These are phyloP conservation scores for Musa schizocarpa DNA, from an alignment of 176 grass and related monocot genomes.

Conservation along the genomic window DNA sequence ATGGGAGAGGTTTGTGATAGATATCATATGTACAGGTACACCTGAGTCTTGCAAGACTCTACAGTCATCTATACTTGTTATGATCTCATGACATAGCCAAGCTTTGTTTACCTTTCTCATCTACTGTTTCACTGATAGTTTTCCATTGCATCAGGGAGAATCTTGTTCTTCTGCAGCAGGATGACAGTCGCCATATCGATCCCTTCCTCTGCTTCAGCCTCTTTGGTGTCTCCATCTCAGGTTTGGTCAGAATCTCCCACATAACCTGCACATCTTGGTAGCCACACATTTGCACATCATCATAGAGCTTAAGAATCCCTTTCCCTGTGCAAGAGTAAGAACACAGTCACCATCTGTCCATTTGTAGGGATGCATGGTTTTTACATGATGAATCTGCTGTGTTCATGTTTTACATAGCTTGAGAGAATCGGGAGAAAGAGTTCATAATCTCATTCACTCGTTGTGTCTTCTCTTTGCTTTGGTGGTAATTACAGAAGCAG, in stretches of 20 bases:
- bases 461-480: not conserved
- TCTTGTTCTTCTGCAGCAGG: constrained; percentile 30
- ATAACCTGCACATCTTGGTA: constrained; percentile 92
- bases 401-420: not conserved
- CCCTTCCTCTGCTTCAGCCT: constrained; percentile 30
- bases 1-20: not conserved
- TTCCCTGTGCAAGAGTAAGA: constrained; percentile 27
- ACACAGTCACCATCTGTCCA: too few species aligned
- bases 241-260: constrained; percentile 69
- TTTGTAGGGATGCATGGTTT: too few species aligned
- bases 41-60: not conserved
- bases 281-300: constrained; percentile 81
- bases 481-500: too few species aligned
- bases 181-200: constrained; percentile 45
- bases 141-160: not conserved
- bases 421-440: not conserved
- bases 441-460: not conserved
- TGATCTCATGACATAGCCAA: not conserved
- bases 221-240: constrained; percentile 30
- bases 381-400: too few species aligned
- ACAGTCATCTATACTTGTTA: not conserved
- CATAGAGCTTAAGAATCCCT: constrained; percentile 57
- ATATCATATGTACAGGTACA: not conserved
- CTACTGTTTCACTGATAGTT: not conserved
- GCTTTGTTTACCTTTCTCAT: not conserved